Evolutionary conservation across 129 eudicot genomes (phyloP).

Genomic region (Lonicera japonica): DNA sequence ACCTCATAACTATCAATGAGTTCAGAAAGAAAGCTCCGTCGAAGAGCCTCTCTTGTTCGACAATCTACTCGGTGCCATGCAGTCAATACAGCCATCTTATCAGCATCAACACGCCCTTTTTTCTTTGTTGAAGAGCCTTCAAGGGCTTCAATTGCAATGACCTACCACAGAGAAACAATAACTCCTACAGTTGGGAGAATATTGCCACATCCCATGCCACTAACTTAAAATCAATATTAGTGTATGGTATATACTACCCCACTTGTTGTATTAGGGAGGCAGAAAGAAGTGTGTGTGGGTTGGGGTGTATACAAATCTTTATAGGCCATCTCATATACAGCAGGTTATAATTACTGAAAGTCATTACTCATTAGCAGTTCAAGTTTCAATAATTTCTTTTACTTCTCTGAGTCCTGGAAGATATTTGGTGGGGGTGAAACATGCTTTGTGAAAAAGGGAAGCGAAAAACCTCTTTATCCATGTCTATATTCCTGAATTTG

Average conservation of each 20-base stretch:
- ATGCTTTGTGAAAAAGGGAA: slow-evolving; percentile 10
- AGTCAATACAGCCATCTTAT: slow-evolving; percentile 70
- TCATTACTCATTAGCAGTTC: slow-evolving; percentile 1
- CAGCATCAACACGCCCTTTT: slow-evolving; percentile 51
- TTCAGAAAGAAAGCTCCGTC: slow-evolving; percentile 74
- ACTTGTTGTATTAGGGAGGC: no score
- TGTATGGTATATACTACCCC: no score
- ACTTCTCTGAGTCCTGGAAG: background rate
- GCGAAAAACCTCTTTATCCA: slow-evolving; percentile 85
- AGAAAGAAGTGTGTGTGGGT: no score
- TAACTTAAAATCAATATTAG: background rate
- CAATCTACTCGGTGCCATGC: slow-evolving; percentile 94
- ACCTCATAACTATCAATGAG: slow-evolving; percentile 80
- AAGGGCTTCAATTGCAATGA: slow-evolving; percentile 44
- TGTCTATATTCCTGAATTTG: slow-evolving; percentile 87
- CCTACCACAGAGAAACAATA: slow-evolving; percentile 31
- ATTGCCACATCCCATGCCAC: background rate
- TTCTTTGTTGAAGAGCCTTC: slow-evolving; percentile 43
- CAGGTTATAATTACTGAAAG: background rate
- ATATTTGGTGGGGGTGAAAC: background rate
- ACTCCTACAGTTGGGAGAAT: background rate
- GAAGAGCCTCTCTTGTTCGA: slow-evolving; percentile 88
- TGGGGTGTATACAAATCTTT: background rate
- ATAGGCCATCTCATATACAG: background rate
- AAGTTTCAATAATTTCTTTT: slow-evolving; percentile 5